Evolutionary conservation across 2,329 filamentous ascomycete genomes (phyloP).

Genomic region (Colletotrichum eremochloae): DNA sequence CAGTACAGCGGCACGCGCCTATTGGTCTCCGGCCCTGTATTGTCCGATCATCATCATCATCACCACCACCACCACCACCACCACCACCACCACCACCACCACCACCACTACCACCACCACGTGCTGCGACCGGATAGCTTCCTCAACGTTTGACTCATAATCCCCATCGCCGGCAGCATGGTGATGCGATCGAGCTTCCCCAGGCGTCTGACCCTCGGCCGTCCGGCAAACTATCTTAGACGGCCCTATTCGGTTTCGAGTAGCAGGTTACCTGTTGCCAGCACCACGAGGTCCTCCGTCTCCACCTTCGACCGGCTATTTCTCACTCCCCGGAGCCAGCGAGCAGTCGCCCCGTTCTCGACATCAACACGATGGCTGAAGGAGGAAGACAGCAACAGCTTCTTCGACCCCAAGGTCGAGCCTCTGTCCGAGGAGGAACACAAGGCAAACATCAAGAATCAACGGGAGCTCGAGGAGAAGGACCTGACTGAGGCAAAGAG

Average conservation of each 20-base stretch:
- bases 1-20: neutral
- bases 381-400: conserved; percentile 58
- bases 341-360: conserved; percentile 52
- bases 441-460: conserved; percentile 64
- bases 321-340: conserved; percentile 48
- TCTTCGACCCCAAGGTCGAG: conserved; percentile 65
- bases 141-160: conserved; percentile 13
- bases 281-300: conserved; percentile 33
- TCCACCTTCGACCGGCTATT: conserved; percentile 51
- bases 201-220: conserved; percentile 56
- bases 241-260: conserved; percentile 46
- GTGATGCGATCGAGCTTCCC: conserved; percentile 58
- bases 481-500: conserved; percentile 61
- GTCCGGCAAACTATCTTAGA: conserved; percentile 48
- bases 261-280: conserved; percentile 34
- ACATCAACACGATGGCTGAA: conserved; percentile 50
- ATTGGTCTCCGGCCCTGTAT: conserved; percentile 22
- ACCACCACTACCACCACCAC: conserved; percentile 24
- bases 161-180: conserved; percentile 48
- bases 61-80: conserved; percentile 17
- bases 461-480: conserved; percentile 59
- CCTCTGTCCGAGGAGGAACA: conserved; percentile 67
- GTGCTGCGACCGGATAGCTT: conserved; percentile 29
- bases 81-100: conserved; percentile 19
- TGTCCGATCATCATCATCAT: conserved; percentile 1